Percentiles rank a stretch among this genome's conserved stretches.
Evolutionary conservation across 139 green algal genomes (phyloP).

Genomic region (Chlorella sp.): DNA sequence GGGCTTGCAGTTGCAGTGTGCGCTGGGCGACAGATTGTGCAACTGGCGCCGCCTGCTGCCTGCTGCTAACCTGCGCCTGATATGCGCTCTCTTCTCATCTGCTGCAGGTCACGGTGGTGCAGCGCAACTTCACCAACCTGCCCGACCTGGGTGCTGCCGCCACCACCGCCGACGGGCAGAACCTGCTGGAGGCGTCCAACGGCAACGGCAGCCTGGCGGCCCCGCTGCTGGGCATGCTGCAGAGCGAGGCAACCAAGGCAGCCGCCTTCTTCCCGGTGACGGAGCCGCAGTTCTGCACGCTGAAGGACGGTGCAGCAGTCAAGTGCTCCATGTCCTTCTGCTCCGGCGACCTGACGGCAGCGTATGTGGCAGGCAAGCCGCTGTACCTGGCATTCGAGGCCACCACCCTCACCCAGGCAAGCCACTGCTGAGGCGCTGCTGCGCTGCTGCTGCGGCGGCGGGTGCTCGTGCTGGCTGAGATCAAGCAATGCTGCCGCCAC

Average conservation of each 20-base stretch:
- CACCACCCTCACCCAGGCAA: constrained; percentile 17
- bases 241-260: not conserved
- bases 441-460: too few relatives aligned
- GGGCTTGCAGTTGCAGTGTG: too few relatives aligned
- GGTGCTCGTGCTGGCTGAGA: too few relatives aligned
- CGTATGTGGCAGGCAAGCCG: not conserved
- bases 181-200: not conserved
- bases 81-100: not conserved
- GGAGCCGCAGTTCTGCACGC: constrained; percentile 3
- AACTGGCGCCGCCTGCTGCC: too few relatives aligned
- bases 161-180: not conserved
- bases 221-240: not conserved
- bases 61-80: not conserved
- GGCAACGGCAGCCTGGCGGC: not conserved
- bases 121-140: not conserved
- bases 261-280: constrained; percentile 21
- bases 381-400: constrained; percentile 27
- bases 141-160: not conserved
- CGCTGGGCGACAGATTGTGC: too few relatives aligned
- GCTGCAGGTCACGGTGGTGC: constrained; percentile 5
- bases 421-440: not conserved
- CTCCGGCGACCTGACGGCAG: not conserved
- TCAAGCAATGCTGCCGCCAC: too few relatives aligned
- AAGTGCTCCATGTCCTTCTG: constrained; percentile 35
- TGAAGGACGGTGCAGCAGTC: constrained; percentile 34